Percentiles rank a stretch among this genome's conserved stretches.
Conservation (phyloP, 2,329 filamentous ascomycete species). For the Aspergillus quadrilineatus region DNA sequence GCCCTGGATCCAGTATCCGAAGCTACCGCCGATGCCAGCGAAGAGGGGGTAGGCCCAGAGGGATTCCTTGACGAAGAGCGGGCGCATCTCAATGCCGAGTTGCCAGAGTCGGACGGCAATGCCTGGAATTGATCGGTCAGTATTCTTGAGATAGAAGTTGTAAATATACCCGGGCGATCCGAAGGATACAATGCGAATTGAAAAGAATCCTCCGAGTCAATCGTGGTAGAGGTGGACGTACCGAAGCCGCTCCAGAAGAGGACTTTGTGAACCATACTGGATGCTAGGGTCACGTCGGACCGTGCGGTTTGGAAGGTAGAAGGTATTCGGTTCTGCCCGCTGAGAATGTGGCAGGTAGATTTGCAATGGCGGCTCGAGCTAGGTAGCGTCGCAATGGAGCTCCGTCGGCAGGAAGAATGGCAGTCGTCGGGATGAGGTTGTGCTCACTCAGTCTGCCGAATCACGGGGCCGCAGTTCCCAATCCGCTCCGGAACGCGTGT, state of each 20-base stretch:
- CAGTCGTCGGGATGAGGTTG: constrained; percentile 22
- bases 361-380: constrained; percentile 18
- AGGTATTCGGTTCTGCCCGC: constrained; percentile 8
- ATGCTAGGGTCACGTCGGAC: constrained; percentile 21
- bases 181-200: not conserved
- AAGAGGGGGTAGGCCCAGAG: constrained; percentile 93
- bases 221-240: constrained; percentile 49
- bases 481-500: constrained; percentile 19
- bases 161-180: too few relatives aligned
- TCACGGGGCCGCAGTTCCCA: constrained; percentile 38
- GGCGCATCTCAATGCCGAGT: constrained; percentile 97
- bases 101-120: constrained; percentile 92
- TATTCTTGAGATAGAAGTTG: not conserved
- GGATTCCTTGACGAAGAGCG: constrained; percentile 79
- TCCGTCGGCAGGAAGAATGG: constrained; percentile 16
- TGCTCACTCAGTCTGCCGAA: constrained; percentile 26
- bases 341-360: constrained; percentile 15
- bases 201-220: not conserved
- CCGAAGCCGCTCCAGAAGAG: constrained; percentile 73
- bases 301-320: constrained; percentile 8
- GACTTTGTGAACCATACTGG: constrained; percentile 51
- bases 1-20: constrained; percentile 95
- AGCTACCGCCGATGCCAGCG: constrained; percentile 79
- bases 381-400: constrained; percentile 27
- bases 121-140: constrained; percentile 55